These are phyloP conservation scores for Neurospora pannonica DNA, from an alignment of 495 filamentous ascomycete species.

Conservation along the genomic window DNA sequence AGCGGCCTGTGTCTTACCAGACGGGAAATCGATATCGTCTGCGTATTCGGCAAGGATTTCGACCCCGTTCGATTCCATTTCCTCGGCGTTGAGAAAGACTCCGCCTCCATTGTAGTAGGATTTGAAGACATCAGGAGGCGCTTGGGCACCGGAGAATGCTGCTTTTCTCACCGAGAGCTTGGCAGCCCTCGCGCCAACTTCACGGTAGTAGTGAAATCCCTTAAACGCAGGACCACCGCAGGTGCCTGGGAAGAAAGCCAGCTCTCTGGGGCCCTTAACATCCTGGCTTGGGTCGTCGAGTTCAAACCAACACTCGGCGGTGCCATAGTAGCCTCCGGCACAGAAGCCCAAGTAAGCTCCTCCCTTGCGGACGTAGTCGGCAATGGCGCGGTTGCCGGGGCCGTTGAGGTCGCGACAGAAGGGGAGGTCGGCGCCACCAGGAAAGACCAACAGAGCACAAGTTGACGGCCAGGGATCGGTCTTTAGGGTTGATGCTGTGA, in stretches of 20 bases:
- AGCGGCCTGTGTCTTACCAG: conserved; percentile 63
- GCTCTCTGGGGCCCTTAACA: conserved; percentile 77
- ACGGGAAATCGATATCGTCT: conserved; percentile 65
- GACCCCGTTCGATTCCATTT: conserved; percentile 51
- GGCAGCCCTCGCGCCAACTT: conserved; percentile 70
- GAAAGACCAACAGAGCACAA: conserved; percentile 84
- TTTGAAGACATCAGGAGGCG: conserved; percentile 55
- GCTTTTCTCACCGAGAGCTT: conserved; percentile 56
- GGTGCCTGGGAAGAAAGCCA: conserved; percentile 77
- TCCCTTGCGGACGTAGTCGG: conserved; percentile 75
- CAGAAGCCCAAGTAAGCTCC: conserved; percentile 86
- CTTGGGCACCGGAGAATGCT: conserved; percentile 38
- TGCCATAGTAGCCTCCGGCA: conserved; percentile 90
- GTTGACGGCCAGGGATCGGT: conserved; percentile 87
- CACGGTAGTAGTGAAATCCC: conserved; percentile 87
- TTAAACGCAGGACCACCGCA: conserved; percentile 82
- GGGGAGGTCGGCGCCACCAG: conserved; percentile 88
- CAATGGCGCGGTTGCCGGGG: conserved; percentile 72
- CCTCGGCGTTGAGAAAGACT: conserved; percentile 76
- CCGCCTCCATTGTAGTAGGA: conserved; percentile 95
- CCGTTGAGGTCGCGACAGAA: conserved; percentile 88
- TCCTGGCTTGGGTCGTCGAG: conserved; percentile 72
- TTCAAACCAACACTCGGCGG: conserved; percentile 77
- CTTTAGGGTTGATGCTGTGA: conserved; percentile 67
- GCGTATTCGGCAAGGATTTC: conserved; percentile 78